These are phyloP conservation scores for Rhizoclosmatium sp. DNA, from an alignment of 192 early-diverging fungal species.

Conservation along the genomic window DNA sequence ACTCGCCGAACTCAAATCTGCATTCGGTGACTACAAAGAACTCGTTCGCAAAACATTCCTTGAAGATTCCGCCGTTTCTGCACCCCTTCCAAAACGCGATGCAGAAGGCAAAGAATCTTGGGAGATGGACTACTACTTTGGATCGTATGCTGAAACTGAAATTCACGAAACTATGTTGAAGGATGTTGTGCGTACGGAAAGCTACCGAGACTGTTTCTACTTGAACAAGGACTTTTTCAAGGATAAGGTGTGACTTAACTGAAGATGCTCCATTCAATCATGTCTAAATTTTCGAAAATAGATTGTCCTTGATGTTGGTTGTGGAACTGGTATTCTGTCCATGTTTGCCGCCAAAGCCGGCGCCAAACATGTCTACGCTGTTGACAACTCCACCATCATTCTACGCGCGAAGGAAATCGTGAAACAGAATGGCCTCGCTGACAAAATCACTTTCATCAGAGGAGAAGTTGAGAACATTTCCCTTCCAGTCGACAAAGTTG, in stretches of 20 bases:
- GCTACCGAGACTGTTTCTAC: slow-evolving; percentile 84
- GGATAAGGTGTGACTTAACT: slow-evolving; percentile 62
- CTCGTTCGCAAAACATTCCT: slow-evolving; percentile 56
- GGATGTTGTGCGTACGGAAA: slow-evolving; percentile 79
- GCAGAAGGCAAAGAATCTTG: slow-evolving; percentile 36
- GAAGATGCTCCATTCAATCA: background rate
- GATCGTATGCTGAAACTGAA: slow-evolving; percentile 63
- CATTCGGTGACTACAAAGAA: slow-evolving; percentile 55
- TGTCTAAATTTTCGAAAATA: background rate
- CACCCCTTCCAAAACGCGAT: background rate
- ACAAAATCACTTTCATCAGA: slow-evolving; percentile 69
- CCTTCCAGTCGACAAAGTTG: slow-evolving; percentile 78
- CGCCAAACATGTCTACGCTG: slow-evolving; percentile 75
- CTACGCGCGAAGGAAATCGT: slow-evolving; percentile 80
- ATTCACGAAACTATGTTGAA: slow-evolving; percentile 90
- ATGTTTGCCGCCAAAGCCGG: slow-evolving; percentile 92
- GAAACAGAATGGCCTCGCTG: slow-evolving; percentile 71
- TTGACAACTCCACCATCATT: slow-evolving; percentile 89
- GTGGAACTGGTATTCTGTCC: slow-evolving; percentile 90
- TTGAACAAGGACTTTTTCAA: slow-evolving; percentile 85
- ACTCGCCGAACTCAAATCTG: slow-evolving; percentile 42
- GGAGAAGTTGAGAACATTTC: slow-evolving; percentile 83
- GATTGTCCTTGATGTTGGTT: slow-evolving; percentile 86
- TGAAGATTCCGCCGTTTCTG: slow-evolving; percentile 33
- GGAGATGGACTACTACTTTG: slow-evolving; percentile 69